Base-by-base conservation (phyloP, 257 asterid genomes). In the Avicennia marina region DNA sequence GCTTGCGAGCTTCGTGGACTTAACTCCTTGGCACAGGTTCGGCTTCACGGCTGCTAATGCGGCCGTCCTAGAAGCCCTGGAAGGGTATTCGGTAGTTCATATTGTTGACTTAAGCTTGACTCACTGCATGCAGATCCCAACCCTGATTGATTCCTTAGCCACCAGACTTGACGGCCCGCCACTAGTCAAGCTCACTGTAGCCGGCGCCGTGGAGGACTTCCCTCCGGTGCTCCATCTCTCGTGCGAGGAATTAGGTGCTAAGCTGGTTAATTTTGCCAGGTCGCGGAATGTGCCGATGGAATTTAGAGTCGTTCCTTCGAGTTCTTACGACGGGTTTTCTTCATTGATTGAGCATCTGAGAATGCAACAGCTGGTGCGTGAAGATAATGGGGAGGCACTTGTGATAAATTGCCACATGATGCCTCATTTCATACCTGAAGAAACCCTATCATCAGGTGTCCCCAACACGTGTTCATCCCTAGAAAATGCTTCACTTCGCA, bases 21-120 rank as follows among this genome's bases (percentile, higher is more conserved):
- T 91, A 17, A 91, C 98, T 0, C 98, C 98, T n/a, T 88, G 96
- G 96, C 93, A 91, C 64, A 57, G 98, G 11, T 91, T 91, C 62
- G 98, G 98, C 11, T 91, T 83, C 79, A 85, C 95, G 5, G 95
- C 94, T 0, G 95, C 98, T 1, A 91, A 91, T 22, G 81, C 85
- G 4, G 93, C 94, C 45, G 77, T 91, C 22, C 25, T 91, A 12
- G 94, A 83, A 38, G 95, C 95, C n/a, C 68, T 78, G 4, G 94
- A 83, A 6, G 91, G 94, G 2, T 78, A 62, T 42, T 44, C 81
- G 1, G 79, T 77, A 2, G 71, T 91, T 20, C 98, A 91, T 34
- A 76, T 91, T 5, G 93, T 91, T 32, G 96, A 91, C 46, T 61
- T 91, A 17, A 88, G 98, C 65, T 51, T 78, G 57, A 91, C 98